A percentile compares a stretch with the other conserved stretches of the same genome.
Conservation (phyloP, 164 flowering plant genomes). For the Echeveria elegans region DNA sequence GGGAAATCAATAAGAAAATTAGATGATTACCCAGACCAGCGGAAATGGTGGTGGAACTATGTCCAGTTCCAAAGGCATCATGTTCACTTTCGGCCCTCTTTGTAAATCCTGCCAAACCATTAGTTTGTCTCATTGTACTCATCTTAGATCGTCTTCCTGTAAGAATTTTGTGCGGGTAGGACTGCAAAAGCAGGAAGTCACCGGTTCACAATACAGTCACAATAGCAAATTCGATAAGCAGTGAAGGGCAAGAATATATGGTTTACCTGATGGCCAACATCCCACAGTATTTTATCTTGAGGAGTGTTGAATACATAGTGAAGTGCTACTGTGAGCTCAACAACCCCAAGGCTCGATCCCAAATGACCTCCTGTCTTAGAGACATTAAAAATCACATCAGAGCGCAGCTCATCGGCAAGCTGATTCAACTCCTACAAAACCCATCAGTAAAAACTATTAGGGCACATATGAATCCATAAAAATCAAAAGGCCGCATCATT, state of each 20-base stretch:
- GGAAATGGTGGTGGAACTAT: slow-evolving; percentile 90
- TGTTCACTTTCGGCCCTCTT: slow-evolving; percentile 87
- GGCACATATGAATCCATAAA: neutral
- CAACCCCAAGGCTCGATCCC: slow-evolving; percentile 93
- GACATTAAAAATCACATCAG: slow-evolving; percentile 83
- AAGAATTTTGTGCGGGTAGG: slow-evolving; percentile 94
- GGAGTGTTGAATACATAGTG: slow-evolving; percentile 81
- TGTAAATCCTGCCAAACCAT: slow-evolving; percentile 83
- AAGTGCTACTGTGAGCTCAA: slow-evolving; percentile 94
- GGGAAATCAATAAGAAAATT: too few relatives aligned
- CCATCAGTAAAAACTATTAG: too few relatives aligned
- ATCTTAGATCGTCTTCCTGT: slow-evolving; percentile 80
- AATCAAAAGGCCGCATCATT: neutral
- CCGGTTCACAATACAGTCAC: too few relatives aligned
- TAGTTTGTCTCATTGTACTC: slow-evolving; percentile 74
- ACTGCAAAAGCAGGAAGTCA: slow-evolving; percentile 22
- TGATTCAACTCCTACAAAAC: slow-evolving; percentile 75
- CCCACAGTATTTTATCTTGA: slow-evolving; percentile 84
- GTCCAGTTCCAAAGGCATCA: slow-evolving; percentile 90
- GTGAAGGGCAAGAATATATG: too few relatives aligned
- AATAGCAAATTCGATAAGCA: too few relatives aligned
- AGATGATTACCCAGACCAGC: slow-evolving; percentile 92
- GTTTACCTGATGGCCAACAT: slow-evolving; percentile 98
- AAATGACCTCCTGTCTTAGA: slow-evolving; percentile 92
- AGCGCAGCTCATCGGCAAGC: slow-evolving; percentile 74